Evolutionary conservation across 352 stramenopile genomes (phyloP), one percentile per base, ranked within the genome.

Genomic region (Globisporangium ultimum): DNA sequence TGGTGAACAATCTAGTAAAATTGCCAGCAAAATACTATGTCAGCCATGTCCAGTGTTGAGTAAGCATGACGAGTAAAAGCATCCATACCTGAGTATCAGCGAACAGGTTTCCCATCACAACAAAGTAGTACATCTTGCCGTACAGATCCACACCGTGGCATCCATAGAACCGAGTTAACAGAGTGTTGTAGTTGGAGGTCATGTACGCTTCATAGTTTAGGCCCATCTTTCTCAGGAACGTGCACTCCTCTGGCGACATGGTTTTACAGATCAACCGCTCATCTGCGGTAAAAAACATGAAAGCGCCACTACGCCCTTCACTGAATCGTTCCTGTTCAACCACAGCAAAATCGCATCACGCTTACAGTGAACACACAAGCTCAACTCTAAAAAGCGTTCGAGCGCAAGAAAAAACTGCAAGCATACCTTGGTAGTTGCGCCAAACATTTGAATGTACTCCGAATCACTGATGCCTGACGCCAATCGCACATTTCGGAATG

Each of bases 51-150:
- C 17, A 28, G 7, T 22, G 6, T 28, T 21, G 52, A 55, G 34
- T 14, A 21, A 55, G 11, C 17, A 38, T 48, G 18, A 36, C 28
- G 28, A 36, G 28, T 36, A 36, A 36, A 36, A 36, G 24, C 15
- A 21, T 18, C 12, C 52, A 32, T 34, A 87, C 82, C 54, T 92
- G 83, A 9, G 81, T 95, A 41, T 94, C 85, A 2, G 79, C 72
- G 64, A 97, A 96, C 48, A 97, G 54, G 50, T 97, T 97, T 14
- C 74, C 85, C 90, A 97, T 97, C 28, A 97, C 90, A 18, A 97
- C 87, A 58, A 97, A 97, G 68, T 92, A 94, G 72, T 96, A 96
- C 72, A 89, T 93, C 48, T 95, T 93, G 28, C 89, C 88, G 61
- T 97, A 97, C 68, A 97, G 60, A 13, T 74, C 82, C 18, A 97